Conservation (phyloP, 495 filamentous ascomycete genomes). For the Sordaria brevicollis region DNA sequence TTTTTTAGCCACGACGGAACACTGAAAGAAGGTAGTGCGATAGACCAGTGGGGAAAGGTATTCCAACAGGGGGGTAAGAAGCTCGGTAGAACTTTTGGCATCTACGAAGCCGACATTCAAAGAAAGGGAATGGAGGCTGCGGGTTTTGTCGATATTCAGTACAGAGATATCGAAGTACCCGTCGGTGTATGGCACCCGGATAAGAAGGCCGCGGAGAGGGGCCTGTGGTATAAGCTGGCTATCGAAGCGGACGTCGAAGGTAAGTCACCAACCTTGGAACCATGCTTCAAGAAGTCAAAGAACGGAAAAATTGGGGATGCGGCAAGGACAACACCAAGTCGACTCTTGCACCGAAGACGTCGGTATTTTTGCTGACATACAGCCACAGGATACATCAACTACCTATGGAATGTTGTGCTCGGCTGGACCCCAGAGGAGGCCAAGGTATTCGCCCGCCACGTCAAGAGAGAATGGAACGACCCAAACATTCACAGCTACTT, state of each 20-base stretch:
- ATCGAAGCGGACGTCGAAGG: constrained; percentile 33
- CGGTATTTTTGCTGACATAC: too few species aligned
- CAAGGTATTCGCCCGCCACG: constrained; percentile 15
- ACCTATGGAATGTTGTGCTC: constrained; percentile 28
- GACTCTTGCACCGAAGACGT: too few species aligned
- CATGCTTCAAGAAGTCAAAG: neutral
- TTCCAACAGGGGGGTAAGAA: constrained; percentile 32
- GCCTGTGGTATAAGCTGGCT: constrained; percentile 14
- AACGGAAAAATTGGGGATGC: too few species aligned
- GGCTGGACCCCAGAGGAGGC: constrained; percentile 35
- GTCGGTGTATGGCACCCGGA: too few species aligned
- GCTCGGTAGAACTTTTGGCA: constrained; percentile 33
- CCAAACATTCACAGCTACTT: neutral
- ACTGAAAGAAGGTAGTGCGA: constrained; percentile 30
- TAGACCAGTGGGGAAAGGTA: constrained; percentile 31
- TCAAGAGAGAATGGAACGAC: neutral
- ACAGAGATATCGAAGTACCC: too few species aligned
- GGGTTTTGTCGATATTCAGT: constrained; percentile 18
- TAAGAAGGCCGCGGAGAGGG: constrained; percentile 38
- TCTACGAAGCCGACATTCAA: constrained; percentile 25
- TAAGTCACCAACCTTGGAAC: too few species aligned
- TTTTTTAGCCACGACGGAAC: constrained; percentile 40
- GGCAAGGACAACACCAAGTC: too few species aligned
- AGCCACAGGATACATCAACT: constrained; percentile 21
- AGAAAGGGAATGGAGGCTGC: constrained; percentile 19